Conservation (phyloP, 139 green algal species). For the Chlamydomonas incerta region DNA sequence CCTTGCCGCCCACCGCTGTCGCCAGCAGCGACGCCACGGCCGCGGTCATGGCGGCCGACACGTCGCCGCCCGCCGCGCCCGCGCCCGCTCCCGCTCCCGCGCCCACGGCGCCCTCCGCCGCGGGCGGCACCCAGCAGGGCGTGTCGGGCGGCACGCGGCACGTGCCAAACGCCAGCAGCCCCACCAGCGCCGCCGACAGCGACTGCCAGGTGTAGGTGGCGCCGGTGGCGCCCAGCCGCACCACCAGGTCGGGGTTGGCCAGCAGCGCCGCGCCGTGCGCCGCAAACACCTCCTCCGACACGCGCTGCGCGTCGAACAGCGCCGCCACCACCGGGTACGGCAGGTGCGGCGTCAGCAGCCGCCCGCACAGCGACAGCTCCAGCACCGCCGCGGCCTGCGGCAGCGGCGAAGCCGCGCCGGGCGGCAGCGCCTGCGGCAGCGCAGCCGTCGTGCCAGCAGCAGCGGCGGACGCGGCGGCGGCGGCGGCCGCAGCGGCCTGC, state of each 20-base stretch:
- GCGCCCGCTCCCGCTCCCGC: too few species aligned
- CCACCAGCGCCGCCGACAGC: constrained; percentile 65
- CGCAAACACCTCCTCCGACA: constrained; percentile 5
- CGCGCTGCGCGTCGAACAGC: constrained; percentile 57
- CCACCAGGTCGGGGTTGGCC: constrained; percentile 49
- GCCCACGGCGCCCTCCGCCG: not conserved
- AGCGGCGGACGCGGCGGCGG: not conserved
- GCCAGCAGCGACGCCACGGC: too few species aligned
- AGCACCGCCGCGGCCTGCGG: constrained; percentile 38
- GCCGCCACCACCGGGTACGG: constrained; percentile 44
- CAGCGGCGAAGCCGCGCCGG: not conserved
- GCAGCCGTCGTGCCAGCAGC: not conserved
- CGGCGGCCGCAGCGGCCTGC: not conserved
- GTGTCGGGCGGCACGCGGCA: constrained; percentile 58
- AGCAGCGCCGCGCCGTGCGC: constrained; percentile 29
- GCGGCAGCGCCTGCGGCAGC: not conserved
- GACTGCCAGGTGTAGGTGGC: constrained; percentile 65
- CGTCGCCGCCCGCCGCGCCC: not conserved
- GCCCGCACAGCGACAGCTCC: constrained; percentile 77
- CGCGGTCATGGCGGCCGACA: not conserved
- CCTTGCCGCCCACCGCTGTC: not conserved
- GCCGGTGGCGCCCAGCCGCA: constrained; percentile 52
- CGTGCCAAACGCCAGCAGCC: constrained; percentile 64
- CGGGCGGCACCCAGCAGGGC: constrained; percentile 38
- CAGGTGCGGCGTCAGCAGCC: constrained; percentile 57